Conservation (phyloP, 345 rosid species). For the Gynandropsis gynandra region DNA sequence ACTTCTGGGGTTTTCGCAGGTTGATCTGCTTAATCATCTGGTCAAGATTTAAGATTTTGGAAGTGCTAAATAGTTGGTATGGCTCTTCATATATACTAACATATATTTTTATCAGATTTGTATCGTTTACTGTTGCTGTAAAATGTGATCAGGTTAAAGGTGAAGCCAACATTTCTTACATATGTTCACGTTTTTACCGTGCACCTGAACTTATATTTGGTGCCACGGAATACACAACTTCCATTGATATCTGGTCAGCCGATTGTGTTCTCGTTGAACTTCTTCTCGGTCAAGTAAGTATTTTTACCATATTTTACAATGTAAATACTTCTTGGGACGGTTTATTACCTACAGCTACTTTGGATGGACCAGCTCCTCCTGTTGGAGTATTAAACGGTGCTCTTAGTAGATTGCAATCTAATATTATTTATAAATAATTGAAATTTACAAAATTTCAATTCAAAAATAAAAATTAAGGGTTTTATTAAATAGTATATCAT, state of each 20-base stretch:
- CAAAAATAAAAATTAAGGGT: no score
- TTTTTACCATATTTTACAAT: no score
- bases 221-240: conserved; percentile 40
- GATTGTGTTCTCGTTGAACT: conserved; percentile 45
- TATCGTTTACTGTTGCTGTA: background rate
- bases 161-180: conserved; percentile 38
- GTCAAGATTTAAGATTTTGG: conserved; percentile 57
- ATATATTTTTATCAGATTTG: no score
- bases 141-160: conserved; percentile 40
- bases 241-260: conserved; percentile 45
- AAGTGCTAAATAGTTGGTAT: conserved; percentile 61
- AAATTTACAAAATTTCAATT: no score
- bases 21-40: conserved; percentile 54
- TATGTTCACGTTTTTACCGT: conserved; percentile 44
- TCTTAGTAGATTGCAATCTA: no score
- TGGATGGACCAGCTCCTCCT: no score
- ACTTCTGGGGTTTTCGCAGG: conserved; percentile 30
- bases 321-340: no score
- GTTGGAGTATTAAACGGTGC: no score
- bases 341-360: no score
- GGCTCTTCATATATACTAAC: conserved; percentile 4
- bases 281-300: conserved; percentile 41
- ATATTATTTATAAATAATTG: no score
- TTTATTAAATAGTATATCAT: no score
- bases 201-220: conserved; percentile 48